These are phyloP conservation scores for Inga oerstediana DNA, from an alignment of 306 rosid genomes.

Conservation along the genomic window DNA sequence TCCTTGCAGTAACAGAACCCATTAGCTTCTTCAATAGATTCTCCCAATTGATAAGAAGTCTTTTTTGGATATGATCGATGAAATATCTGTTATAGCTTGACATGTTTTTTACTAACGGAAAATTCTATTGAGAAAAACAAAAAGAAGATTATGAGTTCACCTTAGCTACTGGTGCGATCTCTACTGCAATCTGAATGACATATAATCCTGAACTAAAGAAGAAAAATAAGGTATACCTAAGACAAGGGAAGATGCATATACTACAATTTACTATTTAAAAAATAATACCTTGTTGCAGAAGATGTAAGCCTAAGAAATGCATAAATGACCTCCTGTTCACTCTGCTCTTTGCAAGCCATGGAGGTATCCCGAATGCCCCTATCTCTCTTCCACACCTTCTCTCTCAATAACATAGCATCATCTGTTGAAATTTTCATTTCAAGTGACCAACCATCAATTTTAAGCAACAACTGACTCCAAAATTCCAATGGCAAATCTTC, in stretches of 20 bases:
- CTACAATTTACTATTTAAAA: constrained; percentile 29
- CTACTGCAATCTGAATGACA: constrained; percentile 92
- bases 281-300: constrained; percentile 62
- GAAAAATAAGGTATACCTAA: constrained; percentile 51
- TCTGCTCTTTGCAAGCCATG: constrained; percentile 66
- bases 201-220: constrained; percentile 79
- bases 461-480: constrained; percentile 85
- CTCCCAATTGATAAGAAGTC: constrained; percentile 13
- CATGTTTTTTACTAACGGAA: neutral
- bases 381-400: constrained; percentile 84
- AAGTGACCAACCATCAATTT: constrained; percentile 89
- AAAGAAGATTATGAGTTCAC: constrained; percentile 42
- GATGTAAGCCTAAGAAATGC: constrained; percentile 70
- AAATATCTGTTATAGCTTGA: neutral
- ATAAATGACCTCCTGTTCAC: constrained; percentile 62
- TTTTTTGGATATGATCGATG: neutral
- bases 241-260: constrained; percentile 33
- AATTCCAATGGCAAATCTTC: constrained; percentile 93
- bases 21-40: constrained; percentile 20
- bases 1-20: constrained; percentile 24
- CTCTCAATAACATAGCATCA: constrained; percentile 78
- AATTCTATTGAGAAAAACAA: neutral
- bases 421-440: constrained; percentile 71
- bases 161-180: constrained; percentile 99
- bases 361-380: constrained; percentile 58